These are phyloP conservation scores for Colletotrichum euphorbiae DNA, from an alignment of 2,329 filamentous ascomycete species.

Conservation along the genomic window DNA sequence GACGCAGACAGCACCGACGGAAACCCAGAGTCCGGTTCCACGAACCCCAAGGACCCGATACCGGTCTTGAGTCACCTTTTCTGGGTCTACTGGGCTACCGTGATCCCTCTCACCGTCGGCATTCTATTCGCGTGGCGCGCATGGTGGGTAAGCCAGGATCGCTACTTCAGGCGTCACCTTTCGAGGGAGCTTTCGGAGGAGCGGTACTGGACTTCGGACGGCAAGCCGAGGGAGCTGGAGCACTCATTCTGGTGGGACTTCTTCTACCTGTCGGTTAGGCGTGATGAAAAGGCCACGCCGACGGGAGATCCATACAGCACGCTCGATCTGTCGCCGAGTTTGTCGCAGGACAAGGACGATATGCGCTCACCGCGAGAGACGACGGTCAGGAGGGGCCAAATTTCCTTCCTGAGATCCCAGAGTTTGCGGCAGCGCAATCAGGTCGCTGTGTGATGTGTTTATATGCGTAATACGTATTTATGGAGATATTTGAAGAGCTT, in stretches of 20 bases:
- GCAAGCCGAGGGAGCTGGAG: conserved; percentile 55
- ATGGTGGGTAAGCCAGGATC: conserved; percentile 61
- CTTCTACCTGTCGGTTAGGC: conserved; percentile 53
- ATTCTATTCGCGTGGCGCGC: conserved; percentile 58
- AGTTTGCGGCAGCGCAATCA: conserved; percentile 32
- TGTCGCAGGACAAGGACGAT: conserved; percentile 34
- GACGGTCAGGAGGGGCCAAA: conserved; percentile 31
- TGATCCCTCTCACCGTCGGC: conserved; percentile 55
- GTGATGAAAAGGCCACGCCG: conserved; percentile 45
- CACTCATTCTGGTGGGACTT: conserved; percentile 58
- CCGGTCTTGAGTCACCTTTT: conserved; percentile 54
- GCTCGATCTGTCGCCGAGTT: conserved; percentile 29
- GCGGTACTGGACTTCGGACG: conserved; percentile 60
- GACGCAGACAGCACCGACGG: conserved; percentile 43
- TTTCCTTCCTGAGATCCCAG: conserved; percentile 33
- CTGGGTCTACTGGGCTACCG: conserved; percentile 60
- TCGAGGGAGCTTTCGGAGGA: conserved; percentile 61
- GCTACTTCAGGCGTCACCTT: conserved; percentile 58
- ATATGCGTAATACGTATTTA: background rate
- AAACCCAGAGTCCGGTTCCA: conserved; percentile 12
- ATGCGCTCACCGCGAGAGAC: conserved; percentile 30
- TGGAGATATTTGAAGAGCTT: background rate
- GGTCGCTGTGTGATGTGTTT: conserved; percentile 19
- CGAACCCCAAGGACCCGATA: conserved; percentile 43
- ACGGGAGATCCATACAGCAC: conserved; percentile 16